Percentiles rank a stretch among this genome's conserved stretches.
Conservation (phyloP, 2,329 filamentous ascomycete species). For the Harringtonia lauricola region DNA sequence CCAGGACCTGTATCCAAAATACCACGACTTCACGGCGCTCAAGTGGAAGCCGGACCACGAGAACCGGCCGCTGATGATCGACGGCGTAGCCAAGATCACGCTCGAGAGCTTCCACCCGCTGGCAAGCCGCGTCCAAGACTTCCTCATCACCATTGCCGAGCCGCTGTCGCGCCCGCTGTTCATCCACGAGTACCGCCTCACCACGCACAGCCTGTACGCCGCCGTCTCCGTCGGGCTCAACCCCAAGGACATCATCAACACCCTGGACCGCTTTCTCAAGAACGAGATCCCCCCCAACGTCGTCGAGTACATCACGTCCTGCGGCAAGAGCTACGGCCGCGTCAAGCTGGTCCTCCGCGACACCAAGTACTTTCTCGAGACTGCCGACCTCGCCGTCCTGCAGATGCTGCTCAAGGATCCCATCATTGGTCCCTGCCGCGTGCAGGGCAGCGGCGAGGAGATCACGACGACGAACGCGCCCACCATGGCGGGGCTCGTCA, state of each 20-base stretch:
- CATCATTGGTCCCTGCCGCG: slow-evolving; percentile 67
- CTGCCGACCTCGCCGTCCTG: slow-evolving; percentile 74
- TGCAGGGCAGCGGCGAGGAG: slow-evolving; percentile 51
- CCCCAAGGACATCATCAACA: slow-evolving; percentile 79
- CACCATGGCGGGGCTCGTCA: slow-evolving; percentile 78
- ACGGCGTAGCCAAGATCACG: slow-evolving; percentile 76
- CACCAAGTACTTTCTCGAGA: slow-evolving; percentile 90
- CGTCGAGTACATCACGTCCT: slow-evolving; percentile 65
- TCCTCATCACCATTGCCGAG: slow-evolving; percentile 91
- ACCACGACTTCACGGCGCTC: slow-evolving; percentile 66
- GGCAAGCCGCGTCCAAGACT: slow-evolving; percentile 80
- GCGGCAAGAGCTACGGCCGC: slow-evolving; percentile 82
- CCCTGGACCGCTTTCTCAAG: slow-evolving; percentile 81
- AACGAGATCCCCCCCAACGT: slow-evolving; percentile 76
- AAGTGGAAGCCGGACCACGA: slow-evolving; percentile 79
- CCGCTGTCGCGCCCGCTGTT: slow-evolving; percentile 81
- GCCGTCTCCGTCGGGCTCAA: slow-evolving; percentile 91
- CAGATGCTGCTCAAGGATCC: slow-evolving; percentile 78
- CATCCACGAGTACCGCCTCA: slow-evolving; percentile 88
- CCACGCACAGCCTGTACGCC: slow-evolving; percentile 86
- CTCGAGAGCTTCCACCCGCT: slow-evolving; percentile 89
- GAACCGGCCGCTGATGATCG: slow-evolving; percentile 88
- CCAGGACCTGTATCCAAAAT: too few relatives aligned
- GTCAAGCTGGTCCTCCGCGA: slow-evolving; percentile 92
- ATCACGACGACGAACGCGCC: slow-evolving; percentile 75